Evolutionary conservation across 768 basidiomycete species (phyloP).

Genomic region (Pisolithus tinctorius): DNA sequence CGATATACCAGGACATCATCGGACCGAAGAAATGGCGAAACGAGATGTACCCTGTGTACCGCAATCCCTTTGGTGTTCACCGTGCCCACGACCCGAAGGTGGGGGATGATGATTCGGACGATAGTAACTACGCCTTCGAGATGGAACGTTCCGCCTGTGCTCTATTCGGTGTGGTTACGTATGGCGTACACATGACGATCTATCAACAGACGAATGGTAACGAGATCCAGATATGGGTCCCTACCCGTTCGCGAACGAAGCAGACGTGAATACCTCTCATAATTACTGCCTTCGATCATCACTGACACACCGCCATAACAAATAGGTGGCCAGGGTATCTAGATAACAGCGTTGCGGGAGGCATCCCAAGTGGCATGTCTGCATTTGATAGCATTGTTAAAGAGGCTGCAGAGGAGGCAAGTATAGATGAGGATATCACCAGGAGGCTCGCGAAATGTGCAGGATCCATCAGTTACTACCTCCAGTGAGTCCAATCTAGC

Average conservation of each 20-base stretch:
- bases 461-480: conserved; percentile 81
- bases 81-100: conserved; percentile 29
- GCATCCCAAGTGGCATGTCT: conserved; percentile 75
- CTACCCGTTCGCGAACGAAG: conserved; percentile 79
- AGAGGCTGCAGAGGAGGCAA: conserved; percentile 93
- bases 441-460: conserved; percentile 48
- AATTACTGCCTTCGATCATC: background rate
- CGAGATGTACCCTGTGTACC: conserved; percentile 78
- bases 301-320: background rate
- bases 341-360: conserved; percentile 91
- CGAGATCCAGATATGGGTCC: conserved; percentile 71
- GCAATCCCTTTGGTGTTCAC: conserved; percentile 53
- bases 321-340: conserved; percentile 75
- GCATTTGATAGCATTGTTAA: conserved; percentile 75
- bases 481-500: conserved; percentile 37
- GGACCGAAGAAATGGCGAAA: conserved; percentile 77
- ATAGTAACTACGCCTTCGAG: conserved; percentile 69
- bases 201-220: conserved; percentile 36
- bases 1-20: conserved; percentile 54
- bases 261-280: conserved; percentile 57
- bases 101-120: conserved; percentile 22
- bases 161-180: conserved; percentile 85
- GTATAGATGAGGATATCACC: conserved; percentile 61
- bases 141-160: conserved; percentile 88
- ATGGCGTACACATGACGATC: conserved; percentile 87